phyloP scores from a whole-genome alignment of 805 yeast species.

The Metschnikowia cubensis region DNA sequence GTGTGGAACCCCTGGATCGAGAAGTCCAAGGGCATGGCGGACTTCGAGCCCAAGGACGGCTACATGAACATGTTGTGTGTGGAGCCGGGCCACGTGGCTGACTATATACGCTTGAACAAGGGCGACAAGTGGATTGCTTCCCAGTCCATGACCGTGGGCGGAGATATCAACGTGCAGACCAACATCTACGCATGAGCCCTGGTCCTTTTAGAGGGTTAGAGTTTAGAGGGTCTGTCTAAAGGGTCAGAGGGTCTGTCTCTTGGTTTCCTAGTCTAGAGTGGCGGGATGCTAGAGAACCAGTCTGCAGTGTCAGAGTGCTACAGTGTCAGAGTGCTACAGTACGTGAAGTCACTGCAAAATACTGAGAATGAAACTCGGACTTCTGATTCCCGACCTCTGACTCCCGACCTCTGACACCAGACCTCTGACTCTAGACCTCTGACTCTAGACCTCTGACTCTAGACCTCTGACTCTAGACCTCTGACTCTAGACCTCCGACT shows the following conservation, averaged over 20 bases:
- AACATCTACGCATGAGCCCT: slow-evolving; percentile 25
- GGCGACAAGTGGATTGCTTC: slow-evolving; percentile 74
- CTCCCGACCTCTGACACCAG: too few relatives aligned
- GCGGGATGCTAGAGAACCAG: too few relatives aligned
- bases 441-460: too few relatives aligned
- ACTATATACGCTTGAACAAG: slow-evolving; percentile 59
- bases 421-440: too few relatives aligned
- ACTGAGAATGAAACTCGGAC: too few relatives aligned
- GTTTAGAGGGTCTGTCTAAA: neutral
- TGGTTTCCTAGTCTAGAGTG: neutral
- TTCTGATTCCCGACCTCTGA: too few relatives aligned
- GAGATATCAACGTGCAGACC: slow-evolving; percentile 59
- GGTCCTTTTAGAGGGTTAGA: neutral
- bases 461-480: too few relatives aligned
- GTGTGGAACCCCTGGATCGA: slow-evolving; percentile 98
- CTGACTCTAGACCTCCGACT: too few relatives aligned
- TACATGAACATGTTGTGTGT: slow-evolving; percentile 86
- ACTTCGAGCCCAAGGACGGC: slow-evolving; percentile 83
- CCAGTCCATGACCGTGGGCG: slow-evolving; percentile 56
- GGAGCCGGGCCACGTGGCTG: slow-evolving; percentile 87
- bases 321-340: too few relatives aligned
- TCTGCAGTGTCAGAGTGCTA: too few relatives aligned
- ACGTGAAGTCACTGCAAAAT: too few relatives aligned
- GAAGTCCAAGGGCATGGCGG: slow-evolving; percentile 78
- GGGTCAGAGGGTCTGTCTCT: too few relatives aligned